Percentiles rank a stretch among this genome's conserved stretches.
Conservation (phyloP, 306 rosid genomes). For the Senna tora region DNA sequence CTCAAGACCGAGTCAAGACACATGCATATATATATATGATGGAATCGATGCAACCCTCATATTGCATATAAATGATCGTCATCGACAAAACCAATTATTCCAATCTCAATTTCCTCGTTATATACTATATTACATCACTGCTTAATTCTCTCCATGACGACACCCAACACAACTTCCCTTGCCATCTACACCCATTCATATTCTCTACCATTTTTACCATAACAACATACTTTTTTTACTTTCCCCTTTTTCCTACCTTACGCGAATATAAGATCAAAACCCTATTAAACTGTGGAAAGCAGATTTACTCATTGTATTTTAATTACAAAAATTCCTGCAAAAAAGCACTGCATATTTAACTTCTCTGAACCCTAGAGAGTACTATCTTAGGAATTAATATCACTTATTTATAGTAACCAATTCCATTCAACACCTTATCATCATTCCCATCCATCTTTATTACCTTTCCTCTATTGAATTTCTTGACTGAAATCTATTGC, state of each 20-base stretch:
- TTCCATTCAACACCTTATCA: no score
- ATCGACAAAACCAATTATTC: not conserved
- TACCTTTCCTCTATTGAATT: no score
- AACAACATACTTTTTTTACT: slow-evolving; percentile 34
- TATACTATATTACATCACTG: not conserved
- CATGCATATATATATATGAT: not conserved
- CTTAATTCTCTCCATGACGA: slow-evolving; percentile 38
- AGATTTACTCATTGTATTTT: no score
- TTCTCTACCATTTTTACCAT: slow-evolving; percentile 3
- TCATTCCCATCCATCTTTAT: no score
- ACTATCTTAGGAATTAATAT: no score
- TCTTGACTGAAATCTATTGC: no score
- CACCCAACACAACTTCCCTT: slow-evolving; percentile 36
- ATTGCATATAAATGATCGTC: not conserved
- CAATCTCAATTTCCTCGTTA: not conserved
- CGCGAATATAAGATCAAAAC: not conserved
- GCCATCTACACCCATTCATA: slow-evolving; percentile 14
- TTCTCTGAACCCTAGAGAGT: no score
- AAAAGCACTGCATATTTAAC: no score
- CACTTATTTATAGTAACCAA: no score
- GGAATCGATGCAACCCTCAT: slow-evolving; percentile 13
- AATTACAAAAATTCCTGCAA: no score
- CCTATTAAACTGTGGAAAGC: no score
- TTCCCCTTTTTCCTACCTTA: not conserved
- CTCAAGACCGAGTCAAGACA: no score